A percentile compares a stretch with the other conserved stretches of the same genome.
Conservation (phyloP, 805 yeast genomes). For the Torulaspora maleeae region DNA sequence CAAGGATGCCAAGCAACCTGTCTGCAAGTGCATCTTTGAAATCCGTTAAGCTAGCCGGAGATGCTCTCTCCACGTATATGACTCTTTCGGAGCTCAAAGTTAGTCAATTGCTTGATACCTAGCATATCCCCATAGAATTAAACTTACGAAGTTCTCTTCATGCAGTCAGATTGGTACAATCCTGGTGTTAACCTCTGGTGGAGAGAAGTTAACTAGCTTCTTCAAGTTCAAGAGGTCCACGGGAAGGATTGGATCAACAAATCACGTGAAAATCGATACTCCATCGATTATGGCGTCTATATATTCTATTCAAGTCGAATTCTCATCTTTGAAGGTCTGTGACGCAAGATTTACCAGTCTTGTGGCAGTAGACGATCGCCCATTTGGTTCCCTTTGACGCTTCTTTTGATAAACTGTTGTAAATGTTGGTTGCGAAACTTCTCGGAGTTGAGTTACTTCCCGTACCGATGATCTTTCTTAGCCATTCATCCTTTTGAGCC, state of each 20-base stretch:
- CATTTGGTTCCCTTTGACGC: constrained; percentile 63
- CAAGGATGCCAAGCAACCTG: constrained; percentile 21
- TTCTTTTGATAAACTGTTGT: constrained; percentile 69
- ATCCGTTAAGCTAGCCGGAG: constrained; percentile 31
- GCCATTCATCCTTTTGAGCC: constrained; percentile 70
- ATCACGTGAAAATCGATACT: not conserved
- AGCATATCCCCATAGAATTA: not conserved
- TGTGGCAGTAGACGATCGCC: constrained; percentile 76
- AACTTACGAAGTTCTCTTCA: constrained; percentile 21
- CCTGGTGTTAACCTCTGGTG: not conserved
- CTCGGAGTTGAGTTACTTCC: constrained; percentile 74
- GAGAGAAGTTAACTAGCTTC: not conserved
- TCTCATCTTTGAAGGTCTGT: constrained; percentile 57
- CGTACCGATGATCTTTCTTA: constrained; percentile 71
- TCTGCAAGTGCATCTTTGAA: constrained; percentile 31
- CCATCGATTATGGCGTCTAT: not conserved
- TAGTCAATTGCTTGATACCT: constrained; percentile 2
- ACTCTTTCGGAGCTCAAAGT: constrained; percentile 19
- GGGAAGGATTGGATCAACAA: not conserved
- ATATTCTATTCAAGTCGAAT: not conserved
- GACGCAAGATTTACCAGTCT: constrained; percentile 63
- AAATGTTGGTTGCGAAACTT: constrained; percentile 71
- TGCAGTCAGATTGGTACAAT: not conserved
- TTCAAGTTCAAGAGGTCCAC: not conserved
- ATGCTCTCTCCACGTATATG: constrained; percentile 31